Conservation (phyloP, 106 monocot genomes). For the Acorus gramineus region DNA sequence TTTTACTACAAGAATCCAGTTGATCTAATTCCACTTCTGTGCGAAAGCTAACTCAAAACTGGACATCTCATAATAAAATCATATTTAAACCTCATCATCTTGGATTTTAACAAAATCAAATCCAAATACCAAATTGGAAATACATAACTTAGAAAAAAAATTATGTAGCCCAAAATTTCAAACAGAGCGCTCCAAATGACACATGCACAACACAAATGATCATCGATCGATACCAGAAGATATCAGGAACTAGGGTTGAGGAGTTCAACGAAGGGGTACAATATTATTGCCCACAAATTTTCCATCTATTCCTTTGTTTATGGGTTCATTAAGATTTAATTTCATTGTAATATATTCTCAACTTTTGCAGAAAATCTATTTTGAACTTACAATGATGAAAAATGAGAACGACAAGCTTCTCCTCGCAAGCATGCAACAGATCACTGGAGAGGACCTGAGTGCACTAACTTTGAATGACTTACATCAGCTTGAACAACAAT, state of each 20-base stretch:
- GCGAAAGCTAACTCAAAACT: no score
- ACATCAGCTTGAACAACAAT: conserved; percentile 53
- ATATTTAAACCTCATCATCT: no score
- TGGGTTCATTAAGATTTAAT: background rate
- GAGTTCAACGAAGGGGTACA: conserved; percentile 5
- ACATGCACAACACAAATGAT: conserved; percentile 45
- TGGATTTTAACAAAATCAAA: no score
- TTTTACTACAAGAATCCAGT: no score
- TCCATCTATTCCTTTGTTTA: no score
- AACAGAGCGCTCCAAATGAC: no score
- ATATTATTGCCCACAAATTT: no score
- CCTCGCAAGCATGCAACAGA: conserved; percentile 32
- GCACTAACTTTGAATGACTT: conserved; percentile 33
- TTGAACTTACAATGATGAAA: conserved; percentile 59
- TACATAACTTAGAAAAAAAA: no score
- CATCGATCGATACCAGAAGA: conserved; percentile 51
- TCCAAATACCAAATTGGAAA: no score
- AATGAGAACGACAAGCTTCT: conserved; percentile 62
- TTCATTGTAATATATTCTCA: background rate
- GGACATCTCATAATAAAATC: no score
- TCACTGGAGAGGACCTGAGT: conserved; percentile 50
- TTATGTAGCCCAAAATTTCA: no score
- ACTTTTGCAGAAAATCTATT: conserved; percentile 32
- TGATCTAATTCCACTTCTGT: no score
- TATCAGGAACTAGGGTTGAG: conserved; percentile 27